Evolutionary conservation across 2,329 filamentous ascomycete species (phyloP).

Genomic region (Periglandula ipomoeae): DNA sequence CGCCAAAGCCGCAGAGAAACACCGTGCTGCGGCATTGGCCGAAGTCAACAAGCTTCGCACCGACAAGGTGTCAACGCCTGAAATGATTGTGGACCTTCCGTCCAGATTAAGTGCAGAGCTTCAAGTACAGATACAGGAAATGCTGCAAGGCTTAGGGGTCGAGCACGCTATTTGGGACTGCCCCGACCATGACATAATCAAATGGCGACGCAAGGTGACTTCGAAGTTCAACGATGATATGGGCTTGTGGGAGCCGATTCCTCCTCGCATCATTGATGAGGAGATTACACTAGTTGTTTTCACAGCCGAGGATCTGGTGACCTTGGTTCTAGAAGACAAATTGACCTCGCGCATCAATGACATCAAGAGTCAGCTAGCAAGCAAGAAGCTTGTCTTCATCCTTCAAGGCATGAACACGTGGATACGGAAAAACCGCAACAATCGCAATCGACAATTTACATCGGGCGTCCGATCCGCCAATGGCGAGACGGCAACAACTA

Average conservation of each 20-base stretch:
- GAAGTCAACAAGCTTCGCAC: slow-evolving; percentile 65
- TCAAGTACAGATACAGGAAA: slow-evolving; percentile 34
- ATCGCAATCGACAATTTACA: slow-evolving; percentile 58
- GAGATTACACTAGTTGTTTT: slow-evolving; percentile 54
- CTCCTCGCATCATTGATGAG: slow-evolving; percentile 42
- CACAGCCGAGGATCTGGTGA: slow-evolving; percentile 55
- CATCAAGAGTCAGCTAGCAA: slow-evolving; percentile 44
- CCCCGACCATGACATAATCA: slow-evolving; percentile 44
- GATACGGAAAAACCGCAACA: slow-evolving; percentile 59
- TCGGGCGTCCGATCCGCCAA: slow-evolving; percentile 48
- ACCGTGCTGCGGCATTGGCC: slow-evolving; percentile 54
- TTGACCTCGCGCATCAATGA: slow-evolving; percentile 50
- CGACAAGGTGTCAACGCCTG: slow-evolving; percentile 60
- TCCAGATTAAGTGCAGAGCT: slow-evolving; percentile 40
- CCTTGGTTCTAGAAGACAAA: slow-evolving; percentile 41
- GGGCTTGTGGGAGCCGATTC: slow-evolving; percentile 57
- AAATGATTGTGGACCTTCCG: slow-evolving; percentile 71
- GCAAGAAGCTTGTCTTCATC: slow-evolving; percentile 54
- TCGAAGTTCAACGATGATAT: slow-evolving; percentile 51
- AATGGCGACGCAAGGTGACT: slow-evolving; percentile 61
- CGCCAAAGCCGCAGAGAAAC: slow-evolving; percentile 53
- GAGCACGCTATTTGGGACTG: slow-evolving; percentile 36
- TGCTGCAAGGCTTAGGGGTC: slow-evolving; percentile 43
- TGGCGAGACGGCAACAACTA: slow-evolving; percentile 19
- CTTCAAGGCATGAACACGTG: slow-evolving; percentile 60